phyloP scores from a whole-genome alignment of 352 stramenopile genomes.

The Globisporangium paroecandrum region DNA sequence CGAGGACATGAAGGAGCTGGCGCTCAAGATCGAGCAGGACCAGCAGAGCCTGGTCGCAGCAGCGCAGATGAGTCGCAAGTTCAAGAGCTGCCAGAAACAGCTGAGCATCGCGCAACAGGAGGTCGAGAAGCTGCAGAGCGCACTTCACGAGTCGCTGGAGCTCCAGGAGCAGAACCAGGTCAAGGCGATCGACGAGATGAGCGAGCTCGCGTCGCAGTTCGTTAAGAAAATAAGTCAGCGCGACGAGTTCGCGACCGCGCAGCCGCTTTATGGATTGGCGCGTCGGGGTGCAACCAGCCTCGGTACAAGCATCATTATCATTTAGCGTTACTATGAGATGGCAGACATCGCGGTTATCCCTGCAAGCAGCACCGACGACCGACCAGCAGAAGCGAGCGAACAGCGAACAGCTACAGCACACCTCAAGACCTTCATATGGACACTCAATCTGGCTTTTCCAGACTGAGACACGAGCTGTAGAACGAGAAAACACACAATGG shows the following conservation, averaged over 20 bases:
- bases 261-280: background rate
- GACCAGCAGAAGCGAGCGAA: background rate
- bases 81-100: constrained; percentile 47
- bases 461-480: background rate
- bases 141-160: constrained; percentile 35
- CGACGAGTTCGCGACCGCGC: background rate
- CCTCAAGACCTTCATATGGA: background rate
- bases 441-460: background rate
- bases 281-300: background rate
- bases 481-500: background rate
- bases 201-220: constrained; percentile 22
- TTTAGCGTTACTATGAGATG: background rate
- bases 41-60: constrained; percentile 29
- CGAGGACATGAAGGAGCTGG: constrained; percentile 37
- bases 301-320: background rate
- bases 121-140: constrained; percentile 31
- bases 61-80: constrained; percentile 34
- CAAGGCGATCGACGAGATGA: constrained; percentile 32
- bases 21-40: constrained; percentile 31
- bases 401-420: background rate
- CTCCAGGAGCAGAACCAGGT: constrained; percentile 31
- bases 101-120: constrained; percentile 31
- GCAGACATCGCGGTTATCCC: background rate
- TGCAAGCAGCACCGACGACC: background rate
- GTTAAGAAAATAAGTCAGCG: background rate